Evolutionary conservation across 2,329 filamentous ascomycete species (phyloP), one percentile per base, ranked within the genome.

Genomic region (Cytospora piceae): DNA sequence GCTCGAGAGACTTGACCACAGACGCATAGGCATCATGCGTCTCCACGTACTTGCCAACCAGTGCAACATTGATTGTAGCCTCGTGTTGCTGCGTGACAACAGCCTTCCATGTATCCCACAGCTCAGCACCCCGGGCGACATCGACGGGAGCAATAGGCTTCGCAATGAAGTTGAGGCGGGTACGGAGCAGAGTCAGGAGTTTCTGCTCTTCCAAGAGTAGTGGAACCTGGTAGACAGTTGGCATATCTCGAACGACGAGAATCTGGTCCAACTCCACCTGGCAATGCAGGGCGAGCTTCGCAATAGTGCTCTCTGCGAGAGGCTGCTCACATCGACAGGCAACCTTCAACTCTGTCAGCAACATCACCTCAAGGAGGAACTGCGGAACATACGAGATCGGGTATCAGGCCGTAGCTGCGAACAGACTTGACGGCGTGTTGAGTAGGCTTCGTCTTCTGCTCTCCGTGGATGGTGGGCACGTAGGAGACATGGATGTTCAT

Each of bases 391-490:
- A 90, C 87, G 75, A 95, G 74, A 72, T 91, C 89, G 2, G 89
- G 90, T 66, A 83, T 86, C 63, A 92, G 79, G 74, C 93, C 93
- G 69, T 91, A 90, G 74, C 91, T 94, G 69, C 94, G 90, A 68
- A 94, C 89, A 72, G 91, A 87, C 74, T 90, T 90, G 73, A 98
- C 93, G 31, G 94, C 92, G 73, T 92, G 88, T 77, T 99, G 95
- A 0, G 95, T 99, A 0, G 95, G 95, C 81, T 98, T 98, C 12
- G 94, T 98, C 86, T 98, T 98, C 78, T 96, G 89, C 82, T 98
- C 85, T 52, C 85, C 84, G 65, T 84, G 69, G 11, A 77, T 70
- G 39, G 94, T 85, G 1, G 94, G 95, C 39, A 98, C 90, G 72
- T 94, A 92, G 5, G 91, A 93, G 68, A 97, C 94, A 78, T 93